Conservation (phyloP, 2,329 filamentous ascomycete genomes). For the Apiospora hydei region DNA sequence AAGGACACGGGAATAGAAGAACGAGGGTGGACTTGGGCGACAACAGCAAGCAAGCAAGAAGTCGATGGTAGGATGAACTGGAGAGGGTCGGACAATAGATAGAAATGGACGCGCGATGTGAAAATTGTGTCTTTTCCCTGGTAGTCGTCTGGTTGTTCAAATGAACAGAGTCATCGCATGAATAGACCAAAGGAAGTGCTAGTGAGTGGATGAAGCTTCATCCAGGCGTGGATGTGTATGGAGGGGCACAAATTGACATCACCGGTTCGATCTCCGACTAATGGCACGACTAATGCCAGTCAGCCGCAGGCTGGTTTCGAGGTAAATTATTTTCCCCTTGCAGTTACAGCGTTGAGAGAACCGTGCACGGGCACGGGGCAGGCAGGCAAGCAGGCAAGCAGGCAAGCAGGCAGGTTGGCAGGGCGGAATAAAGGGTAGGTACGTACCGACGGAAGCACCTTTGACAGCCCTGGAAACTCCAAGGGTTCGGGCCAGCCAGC, state of each 20-base stretch:
- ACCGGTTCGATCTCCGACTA: slow-evolving; percentile 13
- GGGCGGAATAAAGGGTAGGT: not conserved
- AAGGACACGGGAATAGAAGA: not conserved
- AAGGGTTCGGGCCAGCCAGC: not conserved
- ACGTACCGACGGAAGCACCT: not conserved
- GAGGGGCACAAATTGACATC: slow-evolving; percentile 21
- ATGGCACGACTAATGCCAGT: slow-evolving; percentile 4
- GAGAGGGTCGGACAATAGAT: not conserved
- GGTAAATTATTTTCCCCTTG: slow-evolving; percentile 17
- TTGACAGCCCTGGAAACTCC: no score
- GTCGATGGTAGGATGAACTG: not conserved
- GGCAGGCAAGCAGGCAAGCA: no score
- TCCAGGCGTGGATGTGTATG: slow-evolving; percentile 11
- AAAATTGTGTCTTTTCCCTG: not conserved
- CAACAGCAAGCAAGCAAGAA: slow-evolving; percentile 1
- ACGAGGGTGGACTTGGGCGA: not conserved
- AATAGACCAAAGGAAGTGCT: not conserved
- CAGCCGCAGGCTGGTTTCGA: slow-evolving; percentile 11
- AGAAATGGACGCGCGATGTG: slow-evolving; percentile 5
- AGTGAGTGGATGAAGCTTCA: slow-evolving; percentile 8
- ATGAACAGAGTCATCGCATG: not conserved
- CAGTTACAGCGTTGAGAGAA: not conserved
- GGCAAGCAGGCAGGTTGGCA: no score
- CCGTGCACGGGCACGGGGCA: not conserved
- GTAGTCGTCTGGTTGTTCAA: not conserved